Evolutionary conservation across 176 grass and related monocot species (phyloP).

Genomic region (Areca catechu): DNA sequence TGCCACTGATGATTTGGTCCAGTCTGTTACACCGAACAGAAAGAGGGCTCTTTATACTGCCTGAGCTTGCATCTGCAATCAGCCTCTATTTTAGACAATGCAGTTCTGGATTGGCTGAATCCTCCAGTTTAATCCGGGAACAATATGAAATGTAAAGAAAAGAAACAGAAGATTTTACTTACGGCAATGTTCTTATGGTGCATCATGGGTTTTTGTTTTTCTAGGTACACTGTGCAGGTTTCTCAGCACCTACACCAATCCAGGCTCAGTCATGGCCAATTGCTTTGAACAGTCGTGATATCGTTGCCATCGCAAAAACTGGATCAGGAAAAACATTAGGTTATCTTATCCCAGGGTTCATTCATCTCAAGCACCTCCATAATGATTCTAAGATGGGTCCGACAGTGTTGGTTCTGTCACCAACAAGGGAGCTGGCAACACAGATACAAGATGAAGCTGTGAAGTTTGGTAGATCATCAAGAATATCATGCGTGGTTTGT

Average conservation of each 20-base stretch:
- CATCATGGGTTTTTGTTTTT: conserved; percentile 10
- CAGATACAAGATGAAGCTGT: conserved; percentile 93
- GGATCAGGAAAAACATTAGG: conserved; percentile 95
- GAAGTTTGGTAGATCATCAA: conserved; percentile 87
- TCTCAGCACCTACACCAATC: conserved; percentile 62
- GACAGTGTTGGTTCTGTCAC: conserved; percentile 68
- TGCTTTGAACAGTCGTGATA: conserved; percentile 59
- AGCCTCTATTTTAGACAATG: too few species aligned
- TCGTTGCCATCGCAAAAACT: conserved; percentile 86
- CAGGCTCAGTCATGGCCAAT: conserved; percentile 97
- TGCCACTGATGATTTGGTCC: conserved; percentile 27
- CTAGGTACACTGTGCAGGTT: conserved; percentile 63
- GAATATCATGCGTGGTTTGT: conserved; percentile 66
- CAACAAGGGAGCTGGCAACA: conserved; percentile 85
- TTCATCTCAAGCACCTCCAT: conserved; percentile 46
- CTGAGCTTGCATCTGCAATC: conserved; percentile 2
- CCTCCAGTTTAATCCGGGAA: neutral
- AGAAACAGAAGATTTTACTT: neutral
- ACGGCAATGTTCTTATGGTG: neutral
- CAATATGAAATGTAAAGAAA: neutral
- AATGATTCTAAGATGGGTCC: conserved; percentile 71
- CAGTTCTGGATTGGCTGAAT: too few species aligned
- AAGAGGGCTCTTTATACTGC: conserved; percentile 5
- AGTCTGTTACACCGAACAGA: conserved; percentile 12
- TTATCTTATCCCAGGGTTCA: conserved; percentile 85